phyloP scores from a whole-genome alignment of 2,329 filamentous ascomycete species.

The Fusarium armeniacum region DNA sequence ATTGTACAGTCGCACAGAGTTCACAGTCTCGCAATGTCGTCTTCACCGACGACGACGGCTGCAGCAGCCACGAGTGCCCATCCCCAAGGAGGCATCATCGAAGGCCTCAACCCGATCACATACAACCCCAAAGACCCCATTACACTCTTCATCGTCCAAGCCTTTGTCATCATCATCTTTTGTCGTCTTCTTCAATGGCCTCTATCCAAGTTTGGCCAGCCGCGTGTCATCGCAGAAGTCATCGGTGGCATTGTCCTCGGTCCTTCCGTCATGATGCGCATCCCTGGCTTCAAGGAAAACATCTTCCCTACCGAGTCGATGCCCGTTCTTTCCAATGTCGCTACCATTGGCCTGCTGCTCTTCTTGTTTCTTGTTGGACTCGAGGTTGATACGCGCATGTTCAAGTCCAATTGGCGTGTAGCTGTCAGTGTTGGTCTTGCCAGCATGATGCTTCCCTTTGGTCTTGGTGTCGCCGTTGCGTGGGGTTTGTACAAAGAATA shows the following conservation, averaged over 20 bases:
- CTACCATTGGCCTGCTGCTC: slow-evolving; percentile 85
- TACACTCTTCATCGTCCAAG: slow-evolving; percentile 57
- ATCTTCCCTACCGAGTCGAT: slow-evolving; percentile 85
- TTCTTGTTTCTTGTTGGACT: slow-evolving; percentile 91
- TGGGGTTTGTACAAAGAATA: slow-evolving; percentile 86
- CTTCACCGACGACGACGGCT: slow-evolving; percentile 26
- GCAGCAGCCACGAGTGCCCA: slow-evolving; percentile 53
- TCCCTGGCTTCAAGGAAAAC: slow-evolving; percentile 79
- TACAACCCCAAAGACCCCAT: slow-evolving; percentile 81
- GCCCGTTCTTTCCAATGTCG: slow-evolving; percentile 80
- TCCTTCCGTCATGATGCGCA: slow-evolving; percentile 88
- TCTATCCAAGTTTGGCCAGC: slow-evolving; percentile 81
- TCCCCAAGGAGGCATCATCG: slow-evolving; percentile 74
- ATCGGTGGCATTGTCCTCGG: slow-evolving; percentile 88
- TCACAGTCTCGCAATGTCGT: slow-evolving; percentile 16
- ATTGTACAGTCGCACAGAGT: not conserved
- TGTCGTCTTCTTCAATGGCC: slow-evolving; percentile 76
- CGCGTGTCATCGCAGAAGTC: slow-evolving; percentile 86
- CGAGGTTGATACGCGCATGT: slow-evolving; percentile 85
- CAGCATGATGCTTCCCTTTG: slow-evolving; percentile 88
- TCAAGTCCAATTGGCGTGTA: slow-evolving; percentile 84
- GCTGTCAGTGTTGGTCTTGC: slow-evolving; percentile 82
- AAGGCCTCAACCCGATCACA: slow-evolving; percentile 75
- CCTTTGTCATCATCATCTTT: slow-evolving; percentile 63
- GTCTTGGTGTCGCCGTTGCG: slow-evolving; percentile 82